phyloP scores from a whole-genome alignment of 768 basidiomycete genomes.

The Rhizopogon salebrosus region DNA sequence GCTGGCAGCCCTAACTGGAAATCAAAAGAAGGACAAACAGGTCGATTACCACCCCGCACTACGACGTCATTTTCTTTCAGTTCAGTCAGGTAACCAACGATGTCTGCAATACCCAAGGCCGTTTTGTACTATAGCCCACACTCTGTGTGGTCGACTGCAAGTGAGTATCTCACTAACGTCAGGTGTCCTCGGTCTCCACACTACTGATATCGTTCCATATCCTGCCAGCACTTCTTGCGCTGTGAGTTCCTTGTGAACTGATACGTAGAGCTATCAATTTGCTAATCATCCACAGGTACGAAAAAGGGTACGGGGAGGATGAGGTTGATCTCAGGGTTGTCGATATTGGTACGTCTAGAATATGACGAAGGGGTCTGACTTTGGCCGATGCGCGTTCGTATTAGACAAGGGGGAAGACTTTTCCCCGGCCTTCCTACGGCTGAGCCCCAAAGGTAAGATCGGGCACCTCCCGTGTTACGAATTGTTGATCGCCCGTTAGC shows the following conservation, averaged over 20 bases:
- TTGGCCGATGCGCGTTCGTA: neutral
- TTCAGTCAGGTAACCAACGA: constrained; percentile 3
- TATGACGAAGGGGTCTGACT: neutral
- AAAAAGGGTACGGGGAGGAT: constrained; percentile 81
- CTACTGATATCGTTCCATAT: neutral
- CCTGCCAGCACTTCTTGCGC: constrained; percentile 43
- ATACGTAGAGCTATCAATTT: constrained; percentile 4
- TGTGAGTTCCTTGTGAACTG: constrained; percentile 36
- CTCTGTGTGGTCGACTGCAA: constrained; percentile 62
- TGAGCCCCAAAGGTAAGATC: constrained; percentile 66
- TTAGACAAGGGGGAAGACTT: constrained; percentile 79
- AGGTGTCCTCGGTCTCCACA: neutral
- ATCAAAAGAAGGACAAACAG: constrained; percentile 4
- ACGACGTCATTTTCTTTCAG: neutral
- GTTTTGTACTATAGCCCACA: constrained; percentile 64
- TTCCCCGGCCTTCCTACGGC: constrained; percentile 64
- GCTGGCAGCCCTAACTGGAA: constrained; percentile 1
- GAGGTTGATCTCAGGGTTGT: constrained; percentile 70
- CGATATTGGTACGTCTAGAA: constrained; percentile 44
- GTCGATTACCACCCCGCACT: neutral
- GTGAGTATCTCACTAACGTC: constrained; percentile 31
- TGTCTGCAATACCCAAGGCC: constrained; percentile 57
- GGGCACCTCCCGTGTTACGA: constrained; percentile 4
- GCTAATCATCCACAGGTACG: constrained; percentile 33
- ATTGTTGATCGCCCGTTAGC: constrained; percentile 34